Evolutionary conservation across 2,329 filamentous ascomycete species (phyloP).

Genomic region (Ceratocystis diversiconidia): DNA sequence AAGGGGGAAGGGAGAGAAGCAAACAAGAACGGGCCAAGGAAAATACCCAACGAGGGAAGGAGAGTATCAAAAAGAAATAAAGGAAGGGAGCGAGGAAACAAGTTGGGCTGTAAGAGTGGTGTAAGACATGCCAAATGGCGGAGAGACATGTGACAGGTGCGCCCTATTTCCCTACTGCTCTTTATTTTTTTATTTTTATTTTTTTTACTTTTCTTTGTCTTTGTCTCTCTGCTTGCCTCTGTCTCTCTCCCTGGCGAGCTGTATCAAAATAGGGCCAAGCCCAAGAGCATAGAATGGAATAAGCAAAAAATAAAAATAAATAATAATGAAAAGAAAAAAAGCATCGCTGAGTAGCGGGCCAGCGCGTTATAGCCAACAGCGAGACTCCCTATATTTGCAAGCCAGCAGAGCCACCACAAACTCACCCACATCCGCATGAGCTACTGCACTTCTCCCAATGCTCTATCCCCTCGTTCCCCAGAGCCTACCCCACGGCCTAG

Average conservation of each 20-base stretch:
- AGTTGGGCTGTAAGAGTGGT: background rate
- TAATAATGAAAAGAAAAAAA: too few species aligned
- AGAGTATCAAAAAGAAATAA: background rate
- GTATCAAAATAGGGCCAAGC: background rate
- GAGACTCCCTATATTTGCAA: too few species aligned
- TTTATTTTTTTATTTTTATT: background rate
- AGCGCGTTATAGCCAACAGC: too few species aligned
- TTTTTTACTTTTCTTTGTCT: background rate
- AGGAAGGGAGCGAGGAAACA: background rate
- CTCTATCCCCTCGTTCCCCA: too few species aligned
- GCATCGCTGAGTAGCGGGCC: too few species aligned
- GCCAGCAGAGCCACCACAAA: too few species aligned
- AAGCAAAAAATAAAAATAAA: too few species aligned
- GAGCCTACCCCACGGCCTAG: too few species aligned
- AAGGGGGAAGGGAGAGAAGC: background rate
- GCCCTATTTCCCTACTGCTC: background rate
- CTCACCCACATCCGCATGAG: too few species aligned
- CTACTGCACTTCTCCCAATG: too few species aligned
- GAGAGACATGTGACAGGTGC: background rate
- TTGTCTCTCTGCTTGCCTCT: background rate
- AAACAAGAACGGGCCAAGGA: background rate
- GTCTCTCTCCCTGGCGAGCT: background rate
- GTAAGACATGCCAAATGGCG: slow-evolving; percentile 1
- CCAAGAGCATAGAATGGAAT: too few species aligned
- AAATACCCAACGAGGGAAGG: background rate